Base-by-base conservation (phyloP, 176 grass and related monocot species). In the Juncus effusus region DNA sequence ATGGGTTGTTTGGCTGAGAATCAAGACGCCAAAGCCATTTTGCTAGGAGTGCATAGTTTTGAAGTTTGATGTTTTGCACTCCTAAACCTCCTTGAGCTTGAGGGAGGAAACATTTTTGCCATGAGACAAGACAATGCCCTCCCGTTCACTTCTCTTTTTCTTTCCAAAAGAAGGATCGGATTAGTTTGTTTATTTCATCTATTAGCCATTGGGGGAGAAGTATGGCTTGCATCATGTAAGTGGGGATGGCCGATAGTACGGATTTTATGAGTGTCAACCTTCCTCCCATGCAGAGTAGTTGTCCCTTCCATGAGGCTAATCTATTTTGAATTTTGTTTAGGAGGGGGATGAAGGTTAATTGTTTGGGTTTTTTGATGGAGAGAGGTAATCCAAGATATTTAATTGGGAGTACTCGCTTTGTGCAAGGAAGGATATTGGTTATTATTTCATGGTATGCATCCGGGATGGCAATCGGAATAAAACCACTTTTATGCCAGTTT, bases 361-460 rank as follows among this genome's bases (percentile, higher is more conserved):
- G 13, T n/a, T 35, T 39, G 5, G 36, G 19, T 65, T 44, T 65
- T n/a, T 44, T 44, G 10, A 13, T 65, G 4, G 61, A 36, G 10
- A 65, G 61, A n/a, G 61, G 61, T 39, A 65, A 14, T 65, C 61
- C 61, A 39, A 65, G 61, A 65, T 65, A 65, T 13, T n/a, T 65
- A 10, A 65, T 38, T 6, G 61, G 61, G 61, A 65, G 40, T 10
- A 0, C 9, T 10, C 12, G 8, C 19, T 12, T 44, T 9, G 61
- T 4, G 36, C 61, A 65, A 1, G 7, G 7, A 6, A 65, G 2
- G 2, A 65, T 40, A 35, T 39, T 6, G 4, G 35, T 5, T 10
- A 38, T n/a, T 3, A 2, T 13, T 5, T n/a, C 11, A 65, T 19
- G 13, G 5, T 36, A n/a, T 40, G 19, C 61, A 37, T 65, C 61